A percentile compares a stretch with the other conserved stretches of the same genome.
Conservation (phyloP, 2,329 filamentous ascomycete genomes). For the Microsporum canis region DNA sequence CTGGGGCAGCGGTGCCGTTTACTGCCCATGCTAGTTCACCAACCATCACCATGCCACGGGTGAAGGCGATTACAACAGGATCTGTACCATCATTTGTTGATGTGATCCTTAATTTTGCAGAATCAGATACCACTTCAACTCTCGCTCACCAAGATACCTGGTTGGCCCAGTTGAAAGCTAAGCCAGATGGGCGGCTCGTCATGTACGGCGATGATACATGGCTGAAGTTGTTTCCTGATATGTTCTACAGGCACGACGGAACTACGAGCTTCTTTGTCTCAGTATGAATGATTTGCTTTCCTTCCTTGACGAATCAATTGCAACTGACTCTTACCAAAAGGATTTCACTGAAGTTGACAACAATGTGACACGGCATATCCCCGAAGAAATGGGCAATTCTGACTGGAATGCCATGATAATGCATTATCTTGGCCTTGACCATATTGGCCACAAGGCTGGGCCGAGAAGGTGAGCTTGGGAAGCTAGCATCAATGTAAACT, state of each 20-base stretch:
- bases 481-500: neutral
- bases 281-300: conserved; percentile 44
- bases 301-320: neutral
- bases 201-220: conserved; percentile 98
- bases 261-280: conserved; percentile 98
- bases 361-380: conserved; percentile 87
- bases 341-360: conserved; percentile 97
- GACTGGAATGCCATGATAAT: conserved; percentile 93
- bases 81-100: conserved; percentile 98
- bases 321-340: conserved; percentile 34
- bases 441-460: conserved; percentile 94
- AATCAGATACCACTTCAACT: conserved; percentile 82
- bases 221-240: conserved; percentile 87
- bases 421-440: conserved; percentile 90
- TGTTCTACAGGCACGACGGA: conserved; percentile 77
- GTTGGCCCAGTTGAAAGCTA: conserved; percentile 81
- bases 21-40: conserved; percentile 93
- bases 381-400: conserved; percentile 57
- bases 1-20: conserved; percentile 77
- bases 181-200: conserved; percentile 58
- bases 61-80: conserved; percentile 94
- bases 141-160: conserved; percentile 86
- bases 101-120: conserved; percentile 90
- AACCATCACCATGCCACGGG: conserved; percentile 93
- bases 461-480: conserved; percentile 53